A percentile compares a stretch with the other conserved stretches of the same genome.
phyloP scores from a whole-genome alignment of 2,329 filamentous ascomycete species.

The Diaporthe humulicola region DNA sequence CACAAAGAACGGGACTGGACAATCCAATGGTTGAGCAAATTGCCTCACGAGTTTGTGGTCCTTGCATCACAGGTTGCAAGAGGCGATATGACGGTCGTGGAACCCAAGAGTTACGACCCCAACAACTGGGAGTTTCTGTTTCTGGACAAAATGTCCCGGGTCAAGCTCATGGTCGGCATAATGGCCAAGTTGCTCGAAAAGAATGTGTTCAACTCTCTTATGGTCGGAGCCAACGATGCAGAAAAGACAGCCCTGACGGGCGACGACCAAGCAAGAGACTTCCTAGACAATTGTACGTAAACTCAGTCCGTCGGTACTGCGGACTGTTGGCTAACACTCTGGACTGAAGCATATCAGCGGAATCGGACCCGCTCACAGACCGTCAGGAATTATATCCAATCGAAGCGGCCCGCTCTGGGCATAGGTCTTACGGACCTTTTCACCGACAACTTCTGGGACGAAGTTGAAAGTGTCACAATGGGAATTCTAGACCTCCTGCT shows the following conservation, averaged over 20 bases:
- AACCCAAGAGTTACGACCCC: not conserved
- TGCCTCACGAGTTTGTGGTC: conserved; percentile 35
- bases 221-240: conserved; percentile 54
- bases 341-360: conserved; percentile 51
- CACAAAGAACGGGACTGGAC: conserved; percentile 28
- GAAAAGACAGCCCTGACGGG: conserved; percentile 47
- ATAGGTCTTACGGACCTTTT: conserved; percentile 41
- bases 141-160: conserved; percentile 24
- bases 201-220: conserved; percentile 53
- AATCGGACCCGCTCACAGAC: conserved; percentile 49
- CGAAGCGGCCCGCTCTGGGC: conserved; percentile 42
- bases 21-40: conserved; percentile 22
- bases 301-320: not conserved
- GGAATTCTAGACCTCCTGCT: conserved; percentile 48
- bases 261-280: conserved; percentile 17
- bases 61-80: conserved; percentile 37
- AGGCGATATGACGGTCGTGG: conserved; percentile 28
- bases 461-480: conserved; percentile 48
- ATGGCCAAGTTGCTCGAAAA: conserved; percentile 54
- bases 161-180: conserved; percentile 52
- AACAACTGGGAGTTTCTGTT: conserved; percentile 37
- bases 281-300: conserved; percentile 28
- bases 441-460: conserved; percentile 52
- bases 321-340: not conserved
- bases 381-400: conserved; percentile 26